Evolutionary conservation across 1,284 basidiomycete species (phyloP).

Genomic region (Rhodotorula sp.): DNA sequence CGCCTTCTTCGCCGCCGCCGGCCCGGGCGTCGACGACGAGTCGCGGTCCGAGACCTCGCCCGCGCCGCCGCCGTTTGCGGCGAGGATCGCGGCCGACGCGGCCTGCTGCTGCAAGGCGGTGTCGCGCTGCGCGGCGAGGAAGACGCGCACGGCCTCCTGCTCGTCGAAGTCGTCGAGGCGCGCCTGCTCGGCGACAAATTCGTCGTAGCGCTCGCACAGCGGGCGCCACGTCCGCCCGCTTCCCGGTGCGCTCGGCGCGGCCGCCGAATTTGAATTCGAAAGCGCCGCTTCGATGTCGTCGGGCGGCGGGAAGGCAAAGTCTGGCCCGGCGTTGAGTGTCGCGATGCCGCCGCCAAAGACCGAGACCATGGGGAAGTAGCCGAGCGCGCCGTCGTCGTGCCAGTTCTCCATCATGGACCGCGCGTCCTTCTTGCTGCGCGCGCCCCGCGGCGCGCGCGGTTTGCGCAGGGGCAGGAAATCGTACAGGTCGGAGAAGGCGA

Average conservation of each 20-base stretch:
- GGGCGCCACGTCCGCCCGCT: conserved; percentile 63
- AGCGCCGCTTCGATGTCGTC: conserved; percentile 31
- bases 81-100: neutral
- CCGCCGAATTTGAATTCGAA: neutral
- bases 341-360: conserved; percentile 88
- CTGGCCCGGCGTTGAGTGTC: conserved; percentile 79
- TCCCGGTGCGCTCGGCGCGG: conserved; percentile 1
- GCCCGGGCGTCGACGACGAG: neutral
- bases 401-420: conserved; percentile 58
- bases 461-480: conserved; percentile 85
- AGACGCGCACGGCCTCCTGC: conserved; percentile 17
- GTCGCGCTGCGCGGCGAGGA: conserved; percentile 13
- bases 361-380: conserved; percentile 94
- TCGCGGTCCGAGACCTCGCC: neutral
- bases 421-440: conserved; percentile 19
- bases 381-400: conserved; percentile 90
- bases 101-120: neutral
- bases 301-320: conserved; percentile 66
- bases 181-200: conserved; percentile 76
- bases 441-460: conserved; percentile 9
- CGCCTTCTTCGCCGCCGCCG: conserved; percentile 12
- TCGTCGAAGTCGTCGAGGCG: conserved; percentile 58
- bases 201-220: conserved; percentile 70
- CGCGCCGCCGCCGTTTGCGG: neutral
- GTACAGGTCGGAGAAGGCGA: conserved; percentile 84